These are phyloP conservation scores for Nematocida ironsii DNA, from an alignment of 371 early-diverging fungal species.

Conservation along the genomic window DNA sequence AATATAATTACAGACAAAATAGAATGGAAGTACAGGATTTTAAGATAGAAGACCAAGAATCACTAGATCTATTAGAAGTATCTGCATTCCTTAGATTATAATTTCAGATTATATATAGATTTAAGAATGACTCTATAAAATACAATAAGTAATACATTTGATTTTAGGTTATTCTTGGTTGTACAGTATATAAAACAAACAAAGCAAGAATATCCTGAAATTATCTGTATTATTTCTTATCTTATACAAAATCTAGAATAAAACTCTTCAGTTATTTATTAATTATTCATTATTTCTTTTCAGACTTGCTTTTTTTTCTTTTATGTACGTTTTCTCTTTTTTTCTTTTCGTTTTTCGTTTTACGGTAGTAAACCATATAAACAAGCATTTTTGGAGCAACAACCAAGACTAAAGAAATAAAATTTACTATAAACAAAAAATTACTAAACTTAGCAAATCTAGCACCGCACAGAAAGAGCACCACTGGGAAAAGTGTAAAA, in stretches of 20 bases:
- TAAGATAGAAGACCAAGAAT: slow-evolving; percentile 65
- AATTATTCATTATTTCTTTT: not conserved
- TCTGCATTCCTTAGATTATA: slow-evolving; percentile 68
- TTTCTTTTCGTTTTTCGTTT: not conserved
- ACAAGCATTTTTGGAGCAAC: slow-evolving; percentile 64
- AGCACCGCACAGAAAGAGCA: slow-evolving; percentile 65
- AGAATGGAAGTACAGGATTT: slow-evolving; percentile 60
- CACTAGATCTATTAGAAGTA: slow-evolving; percentile 67
- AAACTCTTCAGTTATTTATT: not conserved
- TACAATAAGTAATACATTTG: too few species aligned
- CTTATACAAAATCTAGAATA: too few species aligned
- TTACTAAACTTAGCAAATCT: slow-evolving; percentile 66
- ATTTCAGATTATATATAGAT: not conserved
- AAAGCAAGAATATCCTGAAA: too few species aligned
- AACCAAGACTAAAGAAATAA: slow-evolving; percentile 66
- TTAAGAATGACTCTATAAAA: too few species aligned
- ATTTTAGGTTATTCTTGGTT: too few species aligned
- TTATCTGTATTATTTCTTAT: too few species aligned
- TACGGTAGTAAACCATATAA: slow-evolving; percentile 46
- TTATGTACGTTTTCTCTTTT: slow-evolving; percentile 1
- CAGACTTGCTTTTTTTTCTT: not conserved
- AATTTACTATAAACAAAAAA: slow-evolving; percentile 55
- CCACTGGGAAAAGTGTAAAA: slow-evolving; percentile 66
- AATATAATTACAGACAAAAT: slow-evolving; percentile 35
- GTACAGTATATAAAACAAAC: too few species aligned